These are phyloP conservation scores for Rubroboletus pulcherrimus DNA, from an alignment of 768 basidiomycete genomes.

Conservation along the genomic window DNA sequence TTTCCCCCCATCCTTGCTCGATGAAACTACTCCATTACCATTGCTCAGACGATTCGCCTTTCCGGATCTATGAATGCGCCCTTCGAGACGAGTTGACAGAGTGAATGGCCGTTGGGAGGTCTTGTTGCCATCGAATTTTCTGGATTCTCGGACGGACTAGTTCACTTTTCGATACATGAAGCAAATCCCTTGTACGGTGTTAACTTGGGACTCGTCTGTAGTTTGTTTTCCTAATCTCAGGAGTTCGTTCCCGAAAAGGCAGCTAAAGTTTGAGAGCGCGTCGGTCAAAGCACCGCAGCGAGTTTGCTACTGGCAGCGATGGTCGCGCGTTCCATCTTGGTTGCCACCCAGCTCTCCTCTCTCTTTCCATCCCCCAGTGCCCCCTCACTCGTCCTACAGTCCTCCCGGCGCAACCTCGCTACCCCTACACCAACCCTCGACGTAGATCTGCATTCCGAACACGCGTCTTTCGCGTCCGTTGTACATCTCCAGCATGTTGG, in stretches of 20 bases:
- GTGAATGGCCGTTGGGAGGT: neutral
- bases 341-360: constrained; percentile 62
- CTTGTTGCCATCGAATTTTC: neutral
- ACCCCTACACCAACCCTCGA: constrained; percentile 40
- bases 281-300: neutral
- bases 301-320: constrained; percentile 16
- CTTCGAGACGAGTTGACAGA: constrained; percentile 3
- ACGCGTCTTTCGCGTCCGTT: constrained; percentile 63
- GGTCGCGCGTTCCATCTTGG: constrained; percentile 35
- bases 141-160: neutral
- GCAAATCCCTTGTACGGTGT: too few relatives aligned
- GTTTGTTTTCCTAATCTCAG: too few relatives aligned
- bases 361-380: constrained; percentile 52
- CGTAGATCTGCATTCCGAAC: constrained; percentile 54
- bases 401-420: constrained; percentile 52
- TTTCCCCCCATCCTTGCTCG: neutral
- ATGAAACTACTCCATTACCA: neutral
- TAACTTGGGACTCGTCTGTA: too few relatives aligned
- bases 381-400: constrained; percentile 51
- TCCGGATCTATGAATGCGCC: neutral
- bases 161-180: neutral
- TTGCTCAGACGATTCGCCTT: constrained; percentile 15
- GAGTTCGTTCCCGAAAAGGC: constrained; percentile 21
- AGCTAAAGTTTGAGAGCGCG: constrained; percentile 9
- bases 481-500: constrained; percentile 57